Base-by-base conservation (phyloP, 768 basidiomycete species). In the Lactifluus echinatus region DNA sequence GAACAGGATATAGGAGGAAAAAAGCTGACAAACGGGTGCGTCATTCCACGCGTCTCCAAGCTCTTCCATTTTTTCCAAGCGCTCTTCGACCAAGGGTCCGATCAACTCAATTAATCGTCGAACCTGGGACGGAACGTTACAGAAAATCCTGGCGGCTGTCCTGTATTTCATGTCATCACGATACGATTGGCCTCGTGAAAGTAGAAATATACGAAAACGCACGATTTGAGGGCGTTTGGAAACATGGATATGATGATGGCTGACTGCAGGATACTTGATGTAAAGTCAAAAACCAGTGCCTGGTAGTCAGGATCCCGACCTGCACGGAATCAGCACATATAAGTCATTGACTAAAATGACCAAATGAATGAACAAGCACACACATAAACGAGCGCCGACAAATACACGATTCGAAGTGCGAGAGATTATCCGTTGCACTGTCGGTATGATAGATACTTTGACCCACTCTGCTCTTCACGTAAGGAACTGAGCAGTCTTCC, bases 221-320 rank as follows among this genome's bases (percentile, higher is more conserved):
- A 80, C 79, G 76, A 75, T 61, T 71, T 73, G 17, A 80, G 52
- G 56, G 75, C 67, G 19, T 60, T 47, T 0, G 79, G 80, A 54
- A 75, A 71, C 11, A 74, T 34, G 23, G 68, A 68, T 29, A 81
- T 68, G 8, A 71, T 66, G 2, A 40, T 31, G 0, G 68, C 67
- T 2, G 67, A 65, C 23, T 64, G 69, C 8, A 72, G 57, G 17
- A 79, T 66, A n/a, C 73, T 68, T 15, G 66, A 56, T 5, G 76
- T 65, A 54, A 72, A 76, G 36, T 66, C 55, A 12, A 72, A 65
- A 47, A 69, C 72, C 17, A 77, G 61, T 4, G 66, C 62, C 24
- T 70, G 66, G 55, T 74, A 81, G 29, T 73, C 76, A 6, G 63
- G 63, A 56, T 79, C 62, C 0, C 73, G 64, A 62, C 79, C 79